phyloP scores from a whole-genome alignment of 2,329 filamentous ascomycete genomes.

The Aspergillus calidoustus region DNA sequence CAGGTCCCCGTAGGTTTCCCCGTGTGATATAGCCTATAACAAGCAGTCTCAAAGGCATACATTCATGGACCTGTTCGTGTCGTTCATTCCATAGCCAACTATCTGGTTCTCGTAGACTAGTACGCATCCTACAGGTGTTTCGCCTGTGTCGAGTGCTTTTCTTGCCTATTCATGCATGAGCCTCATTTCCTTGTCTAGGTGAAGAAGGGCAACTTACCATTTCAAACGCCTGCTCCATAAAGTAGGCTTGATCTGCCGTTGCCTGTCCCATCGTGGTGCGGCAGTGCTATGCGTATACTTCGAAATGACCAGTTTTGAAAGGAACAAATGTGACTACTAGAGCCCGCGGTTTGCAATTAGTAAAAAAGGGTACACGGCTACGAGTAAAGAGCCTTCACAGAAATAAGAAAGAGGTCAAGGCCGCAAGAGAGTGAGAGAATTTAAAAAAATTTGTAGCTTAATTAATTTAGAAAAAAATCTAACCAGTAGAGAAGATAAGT shows the following conservation, averaged over 20 bases:
- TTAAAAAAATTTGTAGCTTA: no score
- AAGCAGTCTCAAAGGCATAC: conserved; percentile 41
- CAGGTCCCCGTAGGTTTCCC: background rate
- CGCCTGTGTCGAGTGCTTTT: conserved; percentile 79
- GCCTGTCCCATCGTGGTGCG: conserved; percentile 17
- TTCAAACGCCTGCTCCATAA: conserved; percentile 83
- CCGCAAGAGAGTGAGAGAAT: no score
- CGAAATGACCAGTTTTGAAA: background rate
- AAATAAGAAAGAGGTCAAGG: no score
- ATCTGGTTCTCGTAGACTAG: conserved; percentile 79
- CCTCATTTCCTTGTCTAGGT: conserved; percentile 5
- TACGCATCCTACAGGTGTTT: conserved; percentile 96
- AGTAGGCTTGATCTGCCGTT: conserved; percentile 56
- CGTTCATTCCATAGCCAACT: conserved; percentile 93
- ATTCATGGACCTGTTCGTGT: conserved; percentile 85
- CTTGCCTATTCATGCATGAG: conserved; percentile 65
- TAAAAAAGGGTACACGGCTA: no score
- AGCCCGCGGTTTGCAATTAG: no score
- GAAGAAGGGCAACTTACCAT: conserved; percentile 64
- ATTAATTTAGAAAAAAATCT: no score
- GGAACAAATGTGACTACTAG: no score
- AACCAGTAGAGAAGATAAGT: no score
- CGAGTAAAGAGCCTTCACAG: no score
- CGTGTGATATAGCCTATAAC: background rate
- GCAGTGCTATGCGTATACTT: background rate